Evolutionary conservation across 441 rosid genomes (phyloP), one percentile per base, ranked within the genome.

Genomic region (Syzygium malaccense): DNA sequence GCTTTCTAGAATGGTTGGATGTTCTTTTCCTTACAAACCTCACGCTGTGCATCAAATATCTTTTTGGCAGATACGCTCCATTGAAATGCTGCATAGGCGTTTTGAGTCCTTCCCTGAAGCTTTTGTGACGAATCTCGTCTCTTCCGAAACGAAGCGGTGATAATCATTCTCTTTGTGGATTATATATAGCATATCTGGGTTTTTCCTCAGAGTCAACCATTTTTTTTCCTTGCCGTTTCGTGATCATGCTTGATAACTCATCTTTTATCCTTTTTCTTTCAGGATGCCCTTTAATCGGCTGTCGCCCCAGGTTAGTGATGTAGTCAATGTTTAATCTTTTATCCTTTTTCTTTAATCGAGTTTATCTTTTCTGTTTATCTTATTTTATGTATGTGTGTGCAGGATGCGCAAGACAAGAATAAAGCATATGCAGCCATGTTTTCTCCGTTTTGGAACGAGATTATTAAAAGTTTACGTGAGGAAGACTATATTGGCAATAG

Each of bases 361-460:
- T 45, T 86, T 33, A n/a, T 41, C 55, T 83, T 56, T 78, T 48
- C 56, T 33, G 55, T 51, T 30, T 54, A 53, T 54, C 85, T 71
- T 53, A 51, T 87, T 48, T 75, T 90, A 55, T 88, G 28, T 71
- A 86, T 85, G 89, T 89, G 89, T 88, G 48, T 90, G 89, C 94
- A 98, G 99, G 98, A 87, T 92, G 90, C 95, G 89, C 96, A 94
- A 88, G 95, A 94, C 89, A 90, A 86, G 90, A 96, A 94, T 94
- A 98, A 96, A 92, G 93, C 94, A 60, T 89, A 94, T 93, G 99
- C 99, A n/a, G 96, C 98, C 55, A 89, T 95, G 91, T 98, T 98
- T 95, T 93, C 99, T 92, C 99, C 99, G 17, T 98, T 98, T 91
- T 98, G 99, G 99, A 98, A 98, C 92, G 99, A 98, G 92, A 98